These are phyloP conservation scores for Chlorella vulgaris DNA, from an alignment of 139 green algal species.

Conservation along the genomic window DNA sequence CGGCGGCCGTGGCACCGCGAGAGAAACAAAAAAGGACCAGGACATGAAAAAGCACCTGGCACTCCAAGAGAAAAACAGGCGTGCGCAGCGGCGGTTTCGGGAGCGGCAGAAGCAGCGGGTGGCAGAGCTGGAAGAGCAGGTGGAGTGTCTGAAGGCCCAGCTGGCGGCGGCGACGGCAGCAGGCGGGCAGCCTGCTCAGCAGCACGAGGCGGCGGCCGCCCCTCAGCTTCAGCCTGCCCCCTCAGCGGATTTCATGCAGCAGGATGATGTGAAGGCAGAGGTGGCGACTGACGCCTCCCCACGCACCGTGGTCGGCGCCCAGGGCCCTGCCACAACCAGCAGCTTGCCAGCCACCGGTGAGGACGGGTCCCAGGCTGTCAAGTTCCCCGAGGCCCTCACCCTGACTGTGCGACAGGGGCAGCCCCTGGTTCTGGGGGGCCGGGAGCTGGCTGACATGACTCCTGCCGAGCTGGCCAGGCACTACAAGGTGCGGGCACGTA, in stretches of 20 bases:
- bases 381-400: conserved; percentile 35
- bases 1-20: neutral
- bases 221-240: too few species aligned
- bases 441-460: conserved; percentile 42
- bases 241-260: too few species aligned
- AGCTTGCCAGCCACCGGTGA: conserved; percentile 12
- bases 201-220: neutral
- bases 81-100: conserved; percentile 68
- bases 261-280: too few species aligned
- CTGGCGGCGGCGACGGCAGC: conserved; percentile 4
- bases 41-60: conserved; percentile 39
- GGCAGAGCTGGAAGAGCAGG: conserved; percentile 48
- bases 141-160: conserved; percentile 33
- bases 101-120: conserved; percentile 68
- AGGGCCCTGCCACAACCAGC: neutral
- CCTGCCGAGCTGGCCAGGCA: conserved; percentile 35
- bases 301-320: neutral
- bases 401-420: conserved; percentile 40
- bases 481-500: conserved; percentile 56
- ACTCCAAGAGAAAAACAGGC: conserved; percentile 75
- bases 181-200: neutral
- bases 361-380: conserved; percentile 8
- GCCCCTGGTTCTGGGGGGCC: conserved; percentile 20
- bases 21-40: neutral
- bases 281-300: too few species aligned